phyloP scores from a whole-genome alignment of 306 rosid genomes.

The Luffa aegyptiaca region DNA sequence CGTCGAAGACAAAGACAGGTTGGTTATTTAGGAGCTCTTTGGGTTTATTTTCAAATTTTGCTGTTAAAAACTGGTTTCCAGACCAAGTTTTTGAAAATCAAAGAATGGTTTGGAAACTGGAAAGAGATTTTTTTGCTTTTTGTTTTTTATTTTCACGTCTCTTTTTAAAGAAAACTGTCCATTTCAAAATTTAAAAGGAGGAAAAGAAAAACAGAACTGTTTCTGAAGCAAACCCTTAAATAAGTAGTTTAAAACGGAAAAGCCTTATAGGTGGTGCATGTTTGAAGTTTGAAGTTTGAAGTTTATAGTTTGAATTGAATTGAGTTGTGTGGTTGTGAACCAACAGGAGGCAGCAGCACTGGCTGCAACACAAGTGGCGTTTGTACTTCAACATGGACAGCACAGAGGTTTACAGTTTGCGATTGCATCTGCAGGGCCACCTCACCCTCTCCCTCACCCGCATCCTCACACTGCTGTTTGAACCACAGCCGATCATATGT shows the following conservation, averaged over 20 bases:
- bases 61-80: background rate
- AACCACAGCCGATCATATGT: background rate
- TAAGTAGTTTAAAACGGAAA: background rate
- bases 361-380: slow-evolving; percentile 94
- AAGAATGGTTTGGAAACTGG: background rate
- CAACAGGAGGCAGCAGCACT: slow-evolving; percentile 85
- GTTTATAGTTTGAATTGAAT: background rate
- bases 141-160: background rate
- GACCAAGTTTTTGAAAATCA: background rate
- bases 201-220: background rate
- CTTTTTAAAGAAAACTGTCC: background rate
- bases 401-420: slow-evolving; percentile 76
- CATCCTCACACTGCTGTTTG: background rate
- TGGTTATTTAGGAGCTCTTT: background rate
- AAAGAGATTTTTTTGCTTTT: no score
- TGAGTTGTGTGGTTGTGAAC: slow-evolving; percentile 13
- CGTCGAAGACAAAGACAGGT: slow-evolving; percentile 59
- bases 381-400: slow-evolving; percentile 81
- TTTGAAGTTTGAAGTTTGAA: no score
- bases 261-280: background rate
- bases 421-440: slow-evolving; percentile 56
- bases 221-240: background rate
- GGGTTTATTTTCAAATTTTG: background rate
- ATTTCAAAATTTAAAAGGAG: no score
- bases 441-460: slow-evolving; percentile 9